Evolutionary conservation across 371 early-diverging fungal species (phyloP).

Genomic region (Chytridium lagenaria): DNA sequence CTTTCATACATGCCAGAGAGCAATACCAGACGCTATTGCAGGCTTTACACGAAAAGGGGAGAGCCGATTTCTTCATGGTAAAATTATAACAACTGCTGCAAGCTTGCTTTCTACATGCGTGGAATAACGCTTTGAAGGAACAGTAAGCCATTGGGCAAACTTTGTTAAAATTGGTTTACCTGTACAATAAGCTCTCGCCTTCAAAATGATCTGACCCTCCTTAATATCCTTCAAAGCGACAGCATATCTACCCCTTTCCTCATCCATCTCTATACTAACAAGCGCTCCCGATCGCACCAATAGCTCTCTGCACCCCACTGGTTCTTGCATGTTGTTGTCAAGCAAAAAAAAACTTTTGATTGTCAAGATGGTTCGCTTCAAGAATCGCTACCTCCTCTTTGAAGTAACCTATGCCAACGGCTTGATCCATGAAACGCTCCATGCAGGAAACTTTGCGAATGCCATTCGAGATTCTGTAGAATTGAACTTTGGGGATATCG

Average conservation of each 20-base stretch:
- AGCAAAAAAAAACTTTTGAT: neutral
- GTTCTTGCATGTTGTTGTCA: neutral
- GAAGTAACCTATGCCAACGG: slow-evolving; percentile 42
- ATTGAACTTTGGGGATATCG: slow-evolving; percentile 69
- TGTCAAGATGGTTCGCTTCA: slow-evolving; percentile 49
- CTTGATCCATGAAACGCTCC: slow-evolving; percentile 13
- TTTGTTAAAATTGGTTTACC: slow-evolving; percentile 13
- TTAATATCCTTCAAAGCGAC: slow-evolving; percentile 17
- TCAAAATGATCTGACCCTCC: slow-evolving; percentile 25
- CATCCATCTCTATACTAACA: slow-evolving; percentile 12
- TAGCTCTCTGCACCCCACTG: neutral
- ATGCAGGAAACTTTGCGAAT: slow-evolving; percentile 25
- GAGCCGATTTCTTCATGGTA: slow-evolving; percentile 5
- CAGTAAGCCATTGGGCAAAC: neutral
- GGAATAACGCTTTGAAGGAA: slow-evolving; percentile 2
- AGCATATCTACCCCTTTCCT: slow-evolving; percentile 28
- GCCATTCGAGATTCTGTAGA: slow-evolving; percentile 54
- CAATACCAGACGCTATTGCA: slow-evolving; percentile 25
- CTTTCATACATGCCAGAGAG: slow-evolving; percentile 20
- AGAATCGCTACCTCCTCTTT: slow-evolving; percentile 69
- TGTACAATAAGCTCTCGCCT: slow-evolving; percentile 21
- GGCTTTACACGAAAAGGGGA: neutral
- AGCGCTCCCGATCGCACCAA: neutral
- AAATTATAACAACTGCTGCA: slow-evolving; percentile 23
- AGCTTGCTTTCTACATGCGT: slow-evolving; percentile 23